Evolutionary conservation across 208 protist genomes (phyloP), one percentile per base, ranked within the genome.

Genomic region (Leishmania lainsoni): DNA sequence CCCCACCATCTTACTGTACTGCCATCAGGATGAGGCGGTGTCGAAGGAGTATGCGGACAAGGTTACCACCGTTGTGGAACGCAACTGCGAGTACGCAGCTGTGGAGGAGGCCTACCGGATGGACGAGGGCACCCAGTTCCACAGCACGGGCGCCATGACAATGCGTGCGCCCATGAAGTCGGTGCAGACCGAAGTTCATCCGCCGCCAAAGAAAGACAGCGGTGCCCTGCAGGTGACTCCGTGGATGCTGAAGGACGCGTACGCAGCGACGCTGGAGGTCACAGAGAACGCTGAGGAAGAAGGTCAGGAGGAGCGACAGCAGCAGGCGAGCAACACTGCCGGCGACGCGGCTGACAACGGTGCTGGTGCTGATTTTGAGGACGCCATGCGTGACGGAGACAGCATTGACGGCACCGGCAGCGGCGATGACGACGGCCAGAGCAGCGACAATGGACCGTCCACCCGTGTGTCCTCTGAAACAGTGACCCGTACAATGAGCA

Each of bases 211-310:
- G 78, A 84, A 84, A 49, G 83, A 96, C 76, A 75, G 87, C 48
- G 88, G 92, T 14, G 83, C 84, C 20, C 82, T 97, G 29, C 89
- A 94, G 84, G 94, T 96, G 56, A 96, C 95, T 58, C 70, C 92
- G 73, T 98, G 94, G 95, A 97, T 98, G 92, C 93, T 98, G 69
- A 86, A 93, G 70, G 94, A 98, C 79, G 86, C 90, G 72, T 97
- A 95, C 68, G 81, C 81, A 5, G 83, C 86, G 17, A 74, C 89
- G 72, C 70, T 81, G 20, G 85, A 83, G 32, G 82, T 91, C n/a
- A 89, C 87, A 49, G 84, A 93, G n/a, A 89, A 90, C 20, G 87
- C 91, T 8, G 87, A 87, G 26, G 87, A 90, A 16, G 83, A 89
- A 26, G 78, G 48, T 1, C 81, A 78, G 26, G 76, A 81, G 45